Conservation (phyloP, 2,329 filamentous ascomycete species). For the Alternaria viburni region DNA sequence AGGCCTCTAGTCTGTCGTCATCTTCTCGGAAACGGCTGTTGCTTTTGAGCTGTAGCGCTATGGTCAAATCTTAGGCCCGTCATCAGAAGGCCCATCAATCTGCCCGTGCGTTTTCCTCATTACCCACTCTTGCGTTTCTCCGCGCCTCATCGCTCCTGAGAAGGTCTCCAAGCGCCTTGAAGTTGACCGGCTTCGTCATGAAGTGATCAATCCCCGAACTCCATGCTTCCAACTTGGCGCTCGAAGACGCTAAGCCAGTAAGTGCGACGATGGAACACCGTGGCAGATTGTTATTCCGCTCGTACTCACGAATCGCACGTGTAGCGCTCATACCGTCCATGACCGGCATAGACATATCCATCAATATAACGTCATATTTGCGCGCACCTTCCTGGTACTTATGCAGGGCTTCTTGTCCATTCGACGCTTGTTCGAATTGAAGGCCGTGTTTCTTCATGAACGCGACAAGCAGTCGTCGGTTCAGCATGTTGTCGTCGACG, state of each 20-base stretch:
- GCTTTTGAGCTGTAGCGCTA: not conserved
- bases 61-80: not conserved
- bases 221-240: slow-evolving; percentile 35
- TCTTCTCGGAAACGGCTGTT: not conserved
- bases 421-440: slow-evolving; percentile 35
- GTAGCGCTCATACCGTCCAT: slow-evolving; percentile 47
- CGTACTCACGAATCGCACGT: slow-evolving; percentile 40
- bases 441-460: slow-evolving; percentile 39
- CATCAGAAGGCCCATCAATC: not conserved
- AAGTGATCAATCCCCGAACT: slow-evolving; percentile 40
- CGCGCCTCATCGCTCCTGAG: slow-evolving; percentile 16
- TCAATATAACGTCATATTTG: slow-evolving; percentile 37
- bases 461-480: slow-evolving; percentile 44
- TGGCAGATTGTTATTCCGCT: slow-evolving; percentile 22
- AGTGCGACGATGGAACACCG: slow-evolving; percentile 33
- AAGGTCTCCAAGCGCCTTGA: slow-evolving; percentile 30
- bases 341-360: slow-evolving; percentile 49
- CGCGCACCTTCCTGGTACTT: slow-evolving; percentile 23
- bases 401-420: slow-evolving; percentile 41
- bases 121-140: too few relatives aligned
- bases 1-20: too few relatives aligned
- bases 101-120: too few relatives aligned
- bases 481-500: slow-evolving; percentile 50
- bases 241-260: slow-evolving; percentile 37
- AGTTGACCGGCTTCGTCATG: slow-evolving; percentile 42